A percentile compares a stretch with the other conserved stretches of the same genome.
phyloP scores from a whole-genome alignment of 805 yeast species.

The Candida insectorum region DNA sequence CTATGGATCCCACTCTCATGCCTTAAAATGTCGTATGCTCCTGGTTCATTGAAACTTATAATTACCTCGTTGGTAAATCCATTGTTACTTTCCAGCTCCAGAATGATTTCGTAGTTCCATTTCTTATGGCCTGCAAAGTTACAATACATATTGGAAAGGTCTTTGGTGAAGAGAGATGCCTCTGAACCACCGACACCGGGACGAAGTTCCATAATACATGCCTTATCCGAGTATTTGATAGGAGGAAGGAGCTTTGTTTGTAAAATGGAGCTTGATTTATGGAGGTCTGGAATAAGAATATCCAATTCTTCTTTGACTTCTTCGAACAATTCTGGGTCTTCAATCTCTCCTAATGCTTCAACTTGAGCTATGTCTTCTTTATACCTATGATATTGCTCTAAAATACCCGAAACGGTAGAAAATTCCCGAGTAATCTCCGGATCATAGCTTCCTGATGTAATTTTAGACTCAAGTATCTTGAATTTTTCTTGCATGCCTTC shows the following conservation, averaged over 20 bases:
- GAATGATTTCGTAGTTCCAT: slow-evolving; percentile 67
- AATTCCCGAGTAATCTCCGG: slow-evolving; percentile 30
- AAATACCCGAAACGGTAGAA: slow-evolving; percentile 26
- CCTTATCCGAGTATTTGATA: slow-evolving; percentile 68
- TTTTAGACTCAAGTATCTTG: slow-evolving; percentile 22
- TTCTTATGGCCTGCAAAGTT: slow-evolving; percentile 59
- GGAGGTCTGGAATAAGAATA: slow-evolving; percentile 42
- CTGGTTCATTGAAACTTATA: slow-evolving; percentile 63
- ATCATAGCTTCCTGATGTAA: slow-evolving; percentile 29
- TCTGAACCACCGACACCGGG: slow-evolving; percentile 98
- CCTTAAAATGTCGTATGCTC: slow-evolving; percentile 69
- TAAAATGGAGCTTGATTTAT: slow-evolving; percentile 40
- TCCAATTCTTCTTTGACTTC: slow-evolving; percentile 66
- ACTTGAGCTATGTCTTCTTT: slow-evolving; percentile 21
- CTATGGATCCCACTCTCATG: slow-evolving; percentile 95
- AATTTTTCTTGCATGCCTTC: slow-evolving; percentile 27
- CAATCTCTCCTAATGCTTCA: slow-evolving; percentile 24
- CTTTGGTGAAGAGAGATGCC: slow-evolving; percentile 82
- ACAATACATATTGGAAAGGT: slow-evolving; percentile 76
- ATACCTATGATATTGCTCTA: slow-evolving; percentile 31
- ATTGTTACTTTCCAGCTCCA: slow-evolving; percentile 51
- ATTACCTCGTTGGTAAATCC: slow-evolving; percentile 80
- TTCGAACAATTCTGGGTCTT: slow-evolving; percentile 40
- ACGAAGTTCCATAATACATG: slow-evolving; percentile 78
- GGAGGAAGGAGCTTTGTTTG: slow-evolving; percentile 68